phyloP scores from a whole-genome alignment of 164 flowering plant species.

The Vitis amurensis region DNA sequence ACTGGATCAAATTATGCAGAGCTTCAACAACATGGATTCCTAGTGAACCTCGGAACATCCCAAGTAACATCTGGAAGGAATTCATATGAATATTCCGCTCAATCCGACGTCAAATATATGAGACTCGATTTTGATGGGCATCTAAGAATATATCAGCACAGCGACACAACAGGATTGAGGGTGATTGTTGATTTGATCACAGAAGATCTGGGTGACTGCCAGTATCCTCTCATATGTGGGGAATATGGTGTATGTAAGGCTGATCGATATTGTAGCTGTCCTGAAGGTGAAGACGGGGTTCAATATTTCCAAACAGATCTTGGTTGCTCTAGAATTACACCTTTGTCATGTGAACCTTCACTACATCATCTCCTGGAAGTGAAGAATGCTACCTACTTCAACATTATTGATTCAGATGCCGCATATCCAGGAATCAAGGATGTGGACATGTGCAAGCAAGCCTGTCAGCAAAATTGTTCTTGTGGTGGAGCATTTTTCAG shows the following conservation, averaged over 20 bases:
- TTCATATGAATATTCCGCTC: background rate
- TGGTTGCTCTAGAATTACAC: background rate
- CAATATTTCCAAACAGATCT: too few species aligned
- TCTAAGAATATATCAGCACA: background rate
- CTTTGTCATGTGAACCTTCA: background rate
- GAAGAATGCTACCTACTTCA: background rate
- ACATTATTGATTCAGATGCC: background rate
- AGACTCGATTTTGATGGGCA: background rate
- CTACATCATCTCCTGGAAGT: background rate
- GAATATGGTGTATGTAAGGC: too few species aligned
- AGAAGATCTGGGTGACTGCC: too few species aligned
- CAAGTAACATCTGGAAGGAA: background rate
- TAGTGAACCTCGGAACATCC: background rate
- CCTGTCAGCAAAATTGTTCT: background rate
- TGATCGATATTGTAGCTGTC: too few species aligned
- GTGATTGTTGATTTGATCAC: too few species aligned
- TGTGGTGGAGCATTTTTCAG: background rate
- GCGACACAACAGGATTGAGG: background rate
- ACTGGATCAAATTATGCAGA: background rate
- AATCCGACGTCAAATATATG: background rate
- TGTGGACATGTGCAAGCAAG: background rate
- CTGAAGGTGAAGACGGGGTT: too few species aligned
- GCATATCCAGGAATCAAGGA: background rate
- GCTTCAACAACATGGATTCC: background rate
- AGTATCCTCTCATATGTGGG: too few species aligned